Base-by-base conservation (phyloP, 1,284 basidiomycete genomes). In the Cryptococcus amylolentus region DNA sequence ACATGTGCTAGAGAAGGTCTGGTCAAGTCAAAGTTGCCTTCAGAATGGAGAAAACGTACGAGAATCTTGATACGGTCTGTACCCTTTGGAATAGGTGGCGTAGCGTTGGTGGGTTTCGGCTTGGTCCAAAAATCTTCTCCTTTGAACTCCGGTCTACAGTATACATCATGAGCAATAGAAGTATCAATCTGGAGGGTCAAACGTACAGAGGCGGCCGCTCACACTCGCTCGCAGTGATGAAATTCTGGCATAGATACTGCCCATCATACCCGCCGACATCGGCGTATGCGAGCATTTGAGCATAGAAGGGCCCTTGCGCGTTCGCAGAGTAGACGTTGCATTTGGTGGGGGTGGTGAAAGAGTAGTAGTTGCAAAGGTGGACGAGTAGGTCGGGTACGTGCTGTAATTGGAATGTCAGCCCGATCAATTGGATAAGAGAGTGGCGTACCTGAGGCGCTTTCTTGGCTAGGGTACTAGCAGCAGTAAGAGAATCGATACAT, bases 71-170 rank as follows among this genome's bases (percentile, higher is more conserved):
- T 75, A 47, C 83, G 45, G 37, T 62, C 80, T 65, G 85, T 77
- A 10, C 86, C 86, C 46, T 83, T 86, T 13, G 81, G 80, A 67
- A 80, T 78, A 12, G 77, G 58, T 10, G 54, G 39, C 20, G 83
- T 84, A 5, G 86, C 80, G 12, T 86, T 85, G 48, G 81, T 77
- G 0, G 87, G 87, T 68, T 88, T 89, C 3, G 86, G 86, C 66
- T 83, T 85, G 27, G 80, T 75, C 72, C 86, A 86, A 82, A 84
- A 86, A 7, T 72, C 71, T 3, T 80, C 82, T 20, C 82, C 62
- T 67, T 86, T 81, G 58, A 86, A 76, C 23, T 81, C 78, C 5
- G 81, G 72, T 1, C 61, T 63, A 38, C 16, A 18, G 18, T 26
- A 35, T 12, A 10, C n/a, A 26, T 44, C 40, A 42, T 20, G 39